A percentile compares a stretch with the other conserved stretches of the same genome.
phyloP scores from a whole-genome alignment of 805 yeast species.

The Starmerella etchellsii region DNA sequence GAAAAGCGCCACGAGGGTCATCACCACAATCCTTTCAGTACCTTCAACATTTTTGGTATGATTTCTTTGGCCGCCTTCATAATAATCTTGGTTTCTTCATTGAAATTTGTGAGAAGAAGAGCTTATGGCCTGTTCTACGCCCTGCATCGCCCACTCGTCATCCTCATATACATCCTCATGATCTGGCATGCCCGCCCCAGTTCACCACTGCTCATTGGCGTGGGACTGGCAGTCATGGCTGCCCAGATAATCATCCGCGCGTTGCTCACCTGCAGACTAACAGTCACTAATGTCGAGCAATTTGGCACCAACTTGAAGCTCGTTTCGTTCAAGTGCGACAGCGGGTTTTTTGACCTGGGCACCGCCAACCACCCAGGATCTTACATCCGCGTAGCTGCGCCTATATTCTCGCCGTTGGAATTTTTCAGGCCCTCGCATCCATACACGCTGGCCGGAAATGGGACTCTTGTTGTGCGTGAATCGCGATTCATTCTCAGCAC shows the following conservation, averaged over 20 bases:
- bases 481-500: conserved; percentile 25
- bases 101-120: conserved; percentile 49
- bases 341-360: conserved; percentile 20
- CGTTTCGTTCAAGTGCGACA: conserved; percentile 33
- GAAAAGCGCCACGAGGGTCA: conserved; percentile 14
- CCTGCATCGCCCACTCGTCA: conserved; percentile 62
- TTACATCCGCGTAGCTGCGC: conserved; percentile 29
- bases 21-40: conserved; percentile 8
- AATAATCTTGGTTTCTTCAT: conserved; percentile 54
- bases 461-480: conserved; percentile 30
- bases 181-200: conserved; percentile 76
- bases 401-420: conserved; percentile 25
- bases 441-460: conserved; percentile 37
- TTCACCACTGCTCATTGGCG: conserved; percentile 41
- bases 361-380: conserved; percentile 32
- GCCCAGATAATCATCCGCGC: conserved; percentile 48
- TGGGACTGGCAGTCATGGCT: conserved; percentile 40
- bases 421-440: conserved; percentile 34
- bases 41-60: conserved; percentile 56
- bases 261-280: conserved; percentile 14
- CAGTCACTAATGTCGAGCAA: conserved; percentile 24
- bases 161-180: conserved; percentile 48
- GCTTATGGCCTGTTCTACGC: conserved; percentile 54
- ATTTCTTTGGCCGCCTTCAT: conserved; percentile 35
- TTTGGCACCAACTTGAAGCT: conserved; percentile 33